Conservation (phyloP, 345 rosid species). For the Acer negundo region DNA sequence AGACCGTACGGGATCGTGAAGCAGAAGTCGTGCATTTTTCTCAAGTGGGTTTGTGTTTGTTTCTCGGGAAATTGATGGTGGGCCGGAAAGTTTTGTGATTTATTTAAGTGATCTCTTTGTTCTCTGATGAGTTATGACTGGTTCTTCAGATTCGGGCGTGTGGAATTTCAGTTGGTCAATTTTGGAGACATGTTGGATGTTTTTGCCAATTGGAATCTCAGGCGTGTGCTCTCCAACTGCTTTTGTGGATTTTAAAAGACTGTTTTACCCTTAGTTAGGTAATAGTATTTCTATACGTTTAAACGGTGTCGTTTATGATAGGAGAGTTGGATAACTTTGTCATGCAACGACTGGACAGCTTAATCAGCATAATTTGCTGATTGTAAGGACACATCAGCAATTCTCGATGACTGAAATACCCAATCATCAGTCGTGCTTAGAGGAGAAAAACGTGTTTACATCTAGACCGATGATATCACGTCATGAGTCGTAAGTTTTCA, state of each 20-base stretch:
- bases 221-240: background rate
- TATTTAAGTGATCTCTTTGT: background rate
- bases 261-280: background rate
- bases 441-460: too few species aligned
- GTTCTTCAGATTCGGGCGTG: constrained; percentile 26
- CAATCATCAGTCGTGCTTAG: too few species aligned
- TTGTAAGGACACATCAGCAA: too few species aligned
- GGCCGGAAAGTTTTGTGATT: background rate
- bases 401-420: too few species aligned
- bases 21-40: constrained; percentile 89
- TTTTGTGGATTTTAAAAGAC: background rate
- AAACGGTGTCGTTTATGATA: too few species aligned
- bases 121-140: background rate
- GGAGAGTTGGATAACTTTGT: too few species aligned
- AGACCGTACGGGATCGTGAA: constrained; percentile 95
- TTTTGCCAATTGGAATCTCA: background rate
- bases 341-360: too few species aligned
- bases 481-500: too few species aligned
- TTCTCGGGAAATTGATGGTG: constrained; percentile 18
- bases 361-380: too few species aligned
- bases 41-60: background rate
- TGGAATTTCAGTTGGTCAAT: constrained; percentile 37
- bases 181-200: constrained; percentile 13
- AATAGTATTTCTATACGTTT: background rate
- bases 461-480: too few species aligned